Percentiles rank a stretch among this genome's conserved stretches.
Conservation (phyloP, 371 early-diverging fungal species). For the Mucor velutinosus region DNA sequence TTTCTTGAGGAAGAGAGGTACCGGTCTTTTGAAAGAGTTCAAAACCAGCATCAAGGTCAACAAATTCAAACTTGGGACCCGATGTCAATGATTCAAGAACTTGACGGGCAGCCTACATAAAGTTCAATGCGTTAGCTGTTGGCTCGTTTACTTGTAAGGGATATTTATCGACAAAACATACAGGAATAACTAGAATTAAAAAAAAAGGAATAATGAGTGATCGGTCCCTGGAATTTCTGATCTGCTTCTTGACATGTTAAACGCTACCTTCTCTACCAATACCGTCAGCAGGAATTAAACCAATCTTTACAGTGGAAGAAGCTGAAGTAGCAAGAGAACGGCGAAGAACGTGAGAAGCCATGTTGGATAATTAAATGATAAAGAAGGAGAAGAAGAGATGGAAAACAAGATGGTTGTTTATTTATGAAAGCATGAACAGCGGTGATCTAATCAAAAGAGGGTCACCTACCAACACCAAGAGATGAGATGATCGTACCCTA, state of each 20-base stretch:
- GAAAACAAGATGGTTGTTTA: background rate
- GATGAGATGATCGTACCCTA: constrained; percentile 31
- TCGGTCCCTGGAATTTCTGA: background rate
- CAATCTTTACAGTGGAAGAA: constrained; percentile 75
- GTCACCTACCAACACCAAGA: constrained; percentile 14
- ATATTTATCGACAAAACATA: constrained; percentile 5
- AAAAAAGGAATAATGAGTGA: background rate
- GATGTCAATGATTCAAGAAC: constrained; percentile 77
- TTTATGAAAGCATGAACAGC: constrained; percentile 16
- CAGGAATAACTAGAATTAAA: constrained; percentile 33
- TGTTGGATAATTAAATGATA: background rate
- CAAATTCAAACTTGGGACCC: constrained; percentile 72
- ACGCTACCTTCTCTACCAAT: constrained; percentile 84
- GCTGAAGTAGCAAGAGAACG: constrained; percentile 56
- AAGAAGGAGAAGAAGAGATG: background rate
- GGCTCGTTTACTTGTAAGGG: background rate
- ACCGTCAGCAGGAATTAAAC: constrained; percentile 94
- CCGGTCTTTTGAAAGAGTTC: constrained; percentile 93
- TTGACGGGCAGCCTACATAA: constrained; percentile 78
- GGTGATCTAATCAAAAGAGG: constrained; percentile 10
- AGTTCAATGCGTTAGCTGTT: background rate
- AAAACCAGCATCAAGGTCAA: constrained; percentile 90
- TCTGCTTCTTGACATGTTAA: background rate
- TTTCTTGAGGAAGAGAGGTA: constrained; percentile 85
- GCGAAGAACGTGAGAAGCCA: constrained; percentile 53